Base-by-base conservation (phyloP, 768 basidiomycete genomes). In the Galerina marginata region DNA sequence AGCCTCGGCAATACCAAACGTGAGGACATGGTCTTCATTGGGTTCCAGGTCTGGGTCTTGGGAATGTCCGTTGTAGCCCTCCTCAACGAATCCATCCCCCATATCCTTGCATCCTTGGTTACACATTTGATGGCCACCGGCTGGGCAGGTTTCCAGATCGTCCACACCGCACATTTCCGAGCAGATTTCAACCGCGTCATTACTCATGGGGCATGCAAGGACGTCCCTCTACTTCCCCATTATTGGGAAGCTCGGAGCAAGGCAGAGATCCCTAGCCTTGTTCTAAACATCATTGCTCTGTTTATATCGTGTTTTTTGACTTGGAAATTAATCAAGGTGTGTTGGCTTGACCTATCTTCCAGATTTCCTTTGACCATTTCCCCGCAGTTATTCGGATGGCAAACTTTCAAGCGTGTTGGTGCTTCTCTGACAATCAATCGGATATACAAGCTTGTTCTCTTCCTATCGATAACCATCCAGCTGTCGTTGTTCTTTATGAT, bases 341-440 rank as follows among this genome's bases (percentile, higher is more conserved):
- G 66, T 64, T 44, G 11, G 36, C 40, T 37, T 3, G 29, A 20
- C 46, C 29, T 7, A 37, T 36, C 11, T 42, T n/a, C 14, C 42
- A 25, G 9, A 10, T 47, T 44, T 5, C 40, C 39, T 40, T 51
- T 9, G 23, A 56, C 11, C 51, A 37, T 38, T 25, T n/a, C 42
- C 15, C 23, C 4, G 5, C 55, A 91, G 89, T 68, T 81, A 14
- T 93, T 91, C 70, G 90, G 92, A 45, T 94, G 91, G 91, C 90
- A 91, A 73, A 94, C 91, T 0, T 94, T 93, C 82, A 92, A 92
- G 72, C 89, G 91, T 58, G 86, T 93, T 53, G 91, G 92, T 39
- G 91, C 92, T 10, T 90, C 87, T 6, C 74, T 85, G 65, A 80
- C 79, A 10, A 91, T 93, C 74, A 90, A 89, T 72, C 83, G 86